Base-by-base conservation (phyloP, 2,329 filamentous ascomycete species). In the Ascochyta rabiei region DNA sequence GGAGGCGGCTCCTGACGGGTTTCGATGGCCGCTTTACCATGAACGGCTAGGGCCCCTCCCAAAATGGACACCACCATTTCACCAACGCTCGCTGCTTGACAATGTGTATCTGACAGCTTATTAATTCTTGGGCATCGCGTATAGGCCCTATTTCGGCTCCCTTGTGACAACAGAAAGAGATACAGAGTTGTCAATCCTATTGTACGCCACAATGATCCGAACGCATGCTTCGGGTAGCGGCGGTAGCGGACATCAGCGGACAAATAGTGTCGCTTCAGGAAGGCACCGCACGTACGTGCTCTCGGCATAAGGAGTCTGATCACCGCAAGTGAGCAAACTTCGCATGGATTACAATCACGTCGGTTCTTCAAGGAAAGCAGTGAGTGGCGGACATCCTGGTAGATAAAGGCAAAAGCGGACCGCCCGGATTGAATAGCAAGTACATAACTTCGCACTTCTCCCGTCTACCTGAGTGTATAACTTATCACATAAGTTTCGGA, bases 291-390 rank as follows among this genome's bases (percentile, higher is more conserved):
- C 59, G 12, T 15, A 9, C 15, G 64, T 67, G 64, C 60, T 60
- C 66, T 68, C 64, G 66, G 66, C 64, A 66, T 64, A 68, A 64
- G 61, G 38, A 34, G 31, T 38, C 21, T 48, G 49, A 66, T 66
- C 61, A 64, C 66, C 64, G 53, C 58, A 44, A 46, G 13, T 53
- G 35, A 53, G 44, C 59, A 47, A 54, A 60, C 50, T 43, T 61
- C 48, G 39, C 51, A 57, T 60, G 47, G 50, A 49, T 50, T 46
- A 34, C 15, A 38, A 19, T 56, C 54, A 42, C 40, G 33, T 61
- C 65, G 65, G 65, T 62, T 67, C 44, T 50, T 60, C 49, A 65
- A 68, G 65, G 65, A 48, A 62, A 58, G 45, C 16, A 35, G 8
- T 35, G 35, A 50, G 30, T 15, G 38, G 54, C 53, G 16, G 48